Evolutionary conservation across 2,329 filamentous ascomycete genomes (phyloP).

Genomic region (Paecilomyces sp.): DNA sequence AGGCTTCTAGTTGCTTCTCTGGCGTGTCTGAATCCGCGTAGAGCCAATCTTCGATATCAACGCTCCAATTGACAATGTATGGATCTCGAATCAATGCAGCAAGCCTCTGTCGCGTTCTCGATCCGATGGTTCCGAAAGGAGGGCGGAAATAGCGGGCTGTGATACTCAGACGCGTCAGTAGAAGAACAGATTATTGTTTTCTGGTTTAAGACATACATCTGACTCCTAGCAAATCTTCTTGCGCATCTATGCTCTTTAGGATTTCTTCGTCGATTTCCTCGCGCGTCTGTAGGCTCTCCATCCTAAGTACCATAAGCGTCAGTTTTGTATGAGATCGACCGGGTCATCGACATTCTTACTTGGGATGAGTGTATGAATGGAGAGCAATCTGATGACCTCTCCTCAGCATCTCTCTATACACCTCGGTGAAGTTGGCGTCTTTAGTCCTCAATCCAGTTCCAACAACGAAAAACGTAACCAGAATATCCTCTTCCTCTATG

Average conservation of each 20-base stretch:
- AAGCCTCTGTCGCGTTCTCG: conserved; percentile 58
- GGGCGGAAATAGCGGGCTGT: conserved; percentile 57
- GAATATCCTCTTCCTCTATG: conserved; percentile 53
- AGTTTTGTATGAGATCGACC: neutral
- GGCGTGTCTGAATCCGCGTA: conserved; percentile 58
- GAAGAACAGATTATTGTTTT: conserved; percentile 40
- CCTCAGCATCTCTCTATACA: conserved; percentile 57
- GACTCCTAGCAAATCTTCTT: conserved; percentile 24
- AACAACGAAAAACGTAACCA: conserved; percentile 66
- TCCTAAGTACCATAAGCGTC: conserved; percentile 13
- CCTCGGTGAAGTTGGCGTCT: conserved; percentile 53
- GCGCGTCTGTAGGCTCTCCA: conserved; percentile 26
- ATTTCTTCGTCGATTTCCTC: conserved; percentile 32
- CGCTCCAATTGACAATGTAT: conserved; percentile 60
- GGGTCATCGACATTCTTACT: conserved; percentile 22
- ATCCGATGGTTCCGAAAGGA: conserved; percentile 62
- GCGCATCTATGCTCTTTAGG: conserved; percentile 21
- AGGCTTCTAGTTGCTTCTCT: conserved; percentile 60
- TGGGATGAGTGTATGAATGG: conserved; percentile 64
- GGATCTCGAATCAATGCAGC: conserved; percentile 46
- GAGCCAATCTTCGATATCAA: conserved; percentile 65
- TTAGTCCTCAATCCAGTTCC: conserved; percentile 54
- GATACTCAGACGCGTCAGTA: conserved; percentile 5
- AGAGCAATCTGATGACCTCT: conserved; percentile 62
- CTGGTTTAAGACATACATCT: conserved; percentile 18